phyloP scores from a whole-genome alignment of 139 green algal genomes.

The Micromonas commoda region DNA sequence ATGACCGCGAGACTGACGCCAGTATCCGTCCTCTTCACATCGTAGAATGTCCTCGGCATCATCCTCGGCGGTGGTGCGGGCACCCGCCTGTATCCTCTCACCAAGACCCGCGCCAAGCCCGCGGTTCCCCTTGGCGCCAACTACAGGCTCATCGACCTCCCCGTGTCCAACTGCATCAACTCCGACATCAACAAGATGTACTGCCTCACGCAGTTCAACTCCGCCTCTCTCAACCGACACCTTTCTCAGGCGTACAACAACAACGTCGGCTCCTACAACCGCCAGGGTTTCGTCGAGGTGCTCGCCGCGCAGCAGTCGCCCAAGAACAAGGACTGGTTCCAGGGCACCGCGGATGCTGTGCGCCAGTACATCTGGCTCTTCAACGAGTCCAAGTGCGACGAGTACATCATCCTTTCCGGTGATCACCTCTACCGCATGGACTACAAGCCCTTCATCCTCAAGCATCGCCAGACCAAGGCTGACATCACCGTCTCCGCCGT shows the following conservation, averaged over 20 bases:
- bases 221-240: conserved; percentile 95
- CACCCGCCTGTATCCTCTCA: conserved; percentile 93
- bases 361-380: conserved; percentile 99
- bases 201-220: conserved; percentile 99
- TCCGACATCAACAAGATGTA: conserved; percentile 98
- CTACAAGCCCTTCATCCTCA: conserved; percentile 91
- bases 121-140: conserved; percentile 97
- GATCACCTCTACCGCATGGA: conserved; percentile 99
- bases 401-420: conserved; percentile 97
- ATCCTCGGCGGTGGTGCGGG: conserved; percentile 96
- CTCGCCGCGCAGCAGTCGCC: conserved; percentile 88
- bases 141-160: conserved; percentile 99
- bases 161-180: conserved; percentile 99
- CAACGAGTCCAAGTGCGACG: conserved; percentile 86
- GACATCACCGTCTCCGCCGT: conserved; percentile 97
- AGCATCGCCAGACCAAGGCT: conserved; percentile 74
- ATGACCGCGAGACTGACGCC: too few relatives aligned
- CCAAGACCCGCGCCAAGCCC: conserved; percentile 99
- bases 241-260: conserved; percentile 93
- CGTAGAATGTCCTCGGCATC: conserved; percentile 89
- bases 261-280: conserved; percentile 67
- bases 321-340: conserved; percentile 91
- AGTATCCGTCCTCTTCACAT: too few relatives aligned
- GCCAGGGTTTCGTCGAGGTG: conserved; percentile 96
- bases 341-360: conserved; percentile 94